Evolutionary conservation across 441 rosid species (phyloP), one percentile per base, ranked within the genome.

Genomic region (Adansonia madagascariensis): DNA sequence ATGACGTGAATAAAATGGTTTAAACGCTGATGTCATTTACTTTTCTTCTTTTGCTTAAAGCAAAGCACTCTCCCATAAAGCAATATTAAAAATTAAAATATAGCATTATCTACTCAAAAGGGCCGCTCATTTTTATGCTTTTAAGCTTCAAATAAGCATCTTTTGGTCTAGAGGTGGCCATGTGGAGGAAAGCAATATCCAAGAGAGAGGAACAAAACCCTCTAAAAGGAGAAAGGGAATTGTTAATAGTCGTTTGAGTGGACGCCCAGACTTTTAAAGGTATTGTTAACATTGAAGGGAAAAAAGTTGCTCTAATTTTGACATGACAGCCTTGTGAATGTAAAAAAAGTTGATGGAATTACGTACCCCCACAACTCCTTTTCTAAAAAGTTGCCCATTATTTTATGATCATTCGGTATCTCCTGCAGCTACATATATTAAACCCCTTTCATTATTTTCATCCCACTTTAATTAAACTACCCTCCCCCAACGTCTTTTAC

Each of bases 21-120:
- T 27, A 27, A 27, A 27, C 2, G 2, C 35, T 27, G 35, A 27
- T 27, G 35, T 27, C 35, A 73, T 78, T 81, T 63, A 50, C 63
- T 55, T 67, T 22, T 66, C 69, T 77, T 69, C 82, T 87, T 86
- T 91, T 82, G 79, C 79, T 82, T 84, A 87, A 89, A 89, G 91
- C 84, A 85, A 85, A 85, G 88, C 85, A 78, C 80, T 85, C 84
- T 79, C 79, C 63, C 79, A 81, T 71, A 80, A 85, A 88, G 82
- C 82, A 88, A 79, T 81, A 80, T 77, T 81, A 89, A 90, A 85
- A 88, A 91, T 27, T 67, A 86, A 89, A 82, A 89, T 83, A 88
- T 90, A 93, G 91, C 91, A 88, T 89, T 86, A 89, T 89, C 93
- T 91, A 91, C 91, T 86, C 91, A 89, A 89, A 94, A 88, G 92